Evolutionary conservation across 495 filamentous ascomycete genomes (phyloP).

Genomic region (Penicillium subrubescens): DNA sequence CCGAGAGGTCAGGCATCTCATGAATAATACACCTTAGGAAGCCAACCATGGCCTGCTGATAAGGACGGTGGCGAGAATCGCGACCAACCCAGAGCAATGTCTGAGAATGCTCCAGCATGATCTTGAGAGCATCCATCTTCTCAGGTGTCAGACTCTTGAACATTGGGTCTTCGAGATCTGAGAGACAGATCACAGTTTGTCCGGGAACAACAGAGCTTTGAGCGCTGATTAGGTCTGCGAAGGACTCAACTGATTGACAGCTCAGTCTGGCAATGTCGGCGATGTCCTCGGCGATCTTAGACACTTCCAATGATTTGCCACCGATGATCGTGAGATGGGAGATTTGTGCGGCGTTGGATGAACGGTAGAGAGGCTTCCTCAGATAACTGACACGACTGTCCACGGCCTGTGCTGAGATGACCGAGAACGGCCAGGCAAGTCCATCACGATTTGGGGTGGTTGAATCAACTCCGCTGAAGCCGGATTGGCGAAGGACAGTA

Average conservation of each 20-base stretch:
- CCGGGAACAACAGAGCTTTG: not conserved
- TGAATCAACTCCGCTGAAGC: conserved; percentile 40
- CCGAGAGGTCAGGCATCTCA: no score
- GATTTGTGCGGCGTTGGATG: not conserved
- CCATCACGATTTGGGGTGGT: conserved; percentile 3
- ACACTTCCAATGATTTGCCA: not conserved
- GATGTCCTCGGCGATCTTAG: no score
- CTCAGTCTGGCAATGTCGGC: no score
- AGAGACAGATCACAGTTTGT: conserved; percentile 21
- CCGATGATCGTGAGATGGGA: conserved; percentile 4
- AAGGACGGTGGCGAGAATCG: conserved; percentile 30
- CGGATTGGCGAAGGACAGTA: not conserved
- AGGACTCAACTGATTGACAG: no score
- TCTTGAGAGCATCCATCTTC: conserved; percentile 13
- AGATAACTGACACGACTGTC: conserved; percentile 35
- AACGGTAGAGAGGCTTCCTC: conserved; percentile 10
- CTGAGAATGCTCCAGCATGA: conserved; percentile 29
- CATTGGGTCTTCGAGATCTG: conserved; percentile 46
- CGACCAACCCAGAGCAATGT: conserved; percentile 42
- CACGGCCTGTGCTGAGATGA: conserved; percentile 46
- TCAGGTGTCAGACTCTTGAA: conserved; percentile 39
- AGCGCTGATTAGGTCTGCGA: not conserved
- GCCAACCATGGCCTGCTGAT: conserved; percentile 35
- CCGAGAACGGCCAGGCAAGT: conserved; percentile 23
- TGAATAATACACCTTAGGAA: conserved; percentile 15